A percentile compares a stretch with the other conserved stretches of the same genome.
These are phyloP conservation scores for Tulasnella sp. DNA, from an alignment of 768 basidiomycete species.

Conservation along the genomic window DNA sequence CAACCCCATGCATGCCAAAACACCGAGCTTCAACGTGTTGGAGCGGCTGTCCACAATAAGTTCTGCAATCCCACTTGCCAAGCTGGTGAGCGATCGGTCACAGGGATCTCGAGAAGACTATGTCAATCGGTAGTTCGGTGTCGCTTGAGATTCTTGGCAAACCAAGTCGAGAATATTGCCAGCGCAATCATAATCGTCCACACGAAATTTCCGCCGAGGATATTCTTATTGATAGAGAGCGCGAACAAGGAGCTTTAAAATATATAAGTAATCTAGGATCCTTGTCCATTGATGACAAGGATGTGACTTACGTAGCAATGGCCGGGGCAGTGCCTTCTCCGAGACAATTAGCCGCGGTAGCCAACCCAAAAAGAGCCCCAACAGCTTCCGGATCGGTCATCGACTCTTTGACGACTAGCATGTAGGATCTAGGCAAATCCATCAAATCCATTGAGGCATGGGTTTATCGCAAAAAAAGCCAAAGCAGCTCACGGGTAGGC, in stretches of 20 bases:
- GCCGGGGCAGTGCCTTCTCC: neutral
- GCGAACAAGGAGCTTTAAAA: constrained; percentile 11
- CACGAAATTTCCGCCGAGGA: constrained; percentile 9
- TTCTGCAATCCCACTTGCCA: no score
- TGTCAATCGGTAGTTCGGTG: no score
- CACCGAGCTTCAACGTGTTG: no score
- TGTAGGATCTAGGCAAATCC: neutral
- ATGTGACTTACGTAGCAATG: neutral
- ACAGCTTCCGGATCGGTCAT: neutral
- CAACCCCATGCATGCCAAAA: no score
- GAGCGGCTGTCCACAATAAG: no score
- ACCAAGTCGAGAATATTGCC: neutral
- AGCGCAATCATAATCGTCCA: constrained; percentile 3
- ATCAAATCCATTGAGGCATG: no score
- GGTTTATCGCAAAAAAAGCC: no score
- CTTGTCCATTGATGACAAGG: no score
- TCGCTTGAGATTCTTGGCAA: neutral
- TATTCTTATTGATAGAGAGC: constrained; percentile 2
- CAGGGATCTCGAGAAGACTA: no score
- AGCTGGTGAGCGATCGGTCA: no score
- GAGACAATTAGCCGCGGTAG: neutral
- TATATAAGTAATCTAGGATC: neutral
- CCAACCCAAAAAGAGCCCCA: neutral
- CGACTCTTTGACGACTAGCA: neutral
- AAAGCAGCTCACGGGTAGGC: neutral